Conservation (phyloP, 805 yeast species). For the Jamesozyma gamospora region DNA sequence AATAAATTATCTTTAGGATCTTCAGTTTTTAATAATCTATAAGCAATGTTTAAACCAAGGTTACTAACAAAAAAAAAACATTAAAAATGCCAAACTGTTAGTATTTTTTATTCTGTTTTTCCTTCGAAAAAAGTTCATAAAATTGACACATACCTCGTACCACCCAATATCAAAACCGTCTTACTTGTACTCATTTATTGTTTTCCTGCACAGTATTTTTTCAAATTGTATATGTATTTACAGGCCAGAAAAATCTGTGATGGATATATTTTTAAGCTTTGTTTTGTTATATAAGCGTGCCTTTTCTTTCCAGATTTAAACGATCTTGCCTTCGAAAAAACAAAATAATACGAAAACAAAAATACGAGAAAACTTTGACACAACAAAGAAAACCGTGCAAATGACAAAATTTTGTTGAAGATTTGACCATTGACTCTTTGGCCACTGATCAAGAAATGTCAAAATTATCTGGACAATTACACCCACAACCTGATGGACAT, state of each 20-base stretch:
- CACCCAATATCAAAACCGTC: constrained; percentile 36
- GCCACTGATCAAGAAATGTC: constrained; percentile 12
- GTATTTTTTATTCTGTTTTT: neutral
- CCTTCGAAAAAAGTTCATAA: neutral
- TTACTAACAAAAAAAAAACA: constrained; percentile 33
- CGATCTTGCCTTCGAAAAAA: neutral
- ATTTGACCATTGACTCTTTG: no score
- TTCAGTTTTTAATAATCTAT: constrained; percentile 56
- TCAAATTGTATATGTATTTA: no score
- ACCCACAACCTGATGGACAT: constrained; percentile 85
- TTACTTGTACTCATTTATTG: constrained; percentile 10
- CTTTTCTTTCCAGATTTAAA: no score
- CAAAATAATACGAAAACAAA: neutral
- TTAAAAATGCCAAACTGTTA: neutral
- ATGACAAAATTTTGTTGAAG: no score
- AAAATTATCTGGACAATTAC: constrained; percentile 43
- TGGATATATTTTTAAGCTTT: no score
- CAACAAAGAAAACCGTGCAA: no score
- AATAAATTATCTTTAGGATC: constrained; percentile 52
- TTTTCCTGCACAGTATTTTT: no score
- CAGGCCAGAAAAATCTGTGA: no score
- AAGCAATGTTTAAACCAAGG: constrained; percentile 77
- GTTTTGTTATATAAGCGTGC: no score
- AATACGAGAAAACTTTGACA: no score
- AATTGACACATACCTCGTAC: constrained; percentile 26